phyloP scores from a whole-genome alignment of 23 red algal genomes.

The Gracilaria vermiculophylla region DNA sequence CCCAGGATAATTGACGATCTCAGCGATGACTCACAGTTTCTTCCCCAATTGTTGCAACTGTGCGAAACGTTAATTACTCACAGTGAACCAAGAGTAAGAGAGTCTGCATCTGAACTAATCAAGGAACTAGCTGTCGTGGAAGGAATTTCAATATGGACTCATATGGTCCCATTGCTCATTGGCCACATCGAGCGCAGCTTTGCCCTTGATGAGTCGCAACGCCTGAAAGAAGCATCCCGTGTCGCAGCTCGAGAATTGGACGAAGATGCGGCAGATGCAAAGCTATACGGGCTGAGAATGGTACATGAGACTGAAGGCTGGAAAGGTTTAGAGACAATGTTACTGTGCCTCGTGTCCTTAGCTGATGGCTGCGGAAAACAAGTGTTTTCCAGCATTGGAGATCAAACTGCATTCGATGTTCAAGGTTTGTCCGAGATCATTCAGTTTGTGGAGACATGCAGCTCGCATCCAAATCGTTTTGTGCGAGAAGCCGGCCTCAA shows the following conservation, averaged over 20 bases:
- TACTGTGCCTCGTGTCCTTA: constrained; percentile 41
- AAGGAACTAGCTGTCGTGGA: background rate
- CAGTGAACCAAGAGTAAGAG: constrained; percentile 47
- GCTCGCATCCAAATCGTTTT: constrained; percentile 88
- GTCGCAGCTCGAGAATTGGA: constrained; percentile 44
- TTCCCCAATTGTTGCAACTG: background rate
- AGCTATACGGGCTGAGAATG: constrained; percentile 46
- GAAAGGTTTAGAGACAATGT: constrained; percentile 70
- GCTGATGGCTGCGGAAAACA: constrained; percentile 49
- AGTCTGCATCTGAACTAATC: constrained; percentile 19
- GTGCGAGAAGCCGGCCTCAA: constrained; percentile 80
- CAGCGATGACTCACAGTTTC: background rate
- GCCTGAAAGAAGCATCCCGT: constrained; percentile 55
- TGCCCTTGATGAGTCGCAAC: constrained; percentile 51
- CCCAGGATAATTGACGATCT: too few species aligned
- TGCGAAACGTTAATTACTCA: constrained; percentile 21
- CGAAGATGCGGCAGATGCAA: constrained; percentile 24
- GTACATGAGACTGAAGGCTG: constrained; percentile 89
- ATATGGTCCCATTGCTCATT: constrained; percentile 1
- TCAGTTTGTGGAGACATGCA: constrained; percentile 17
- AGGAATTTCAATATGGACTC: constrained; percentile 35
- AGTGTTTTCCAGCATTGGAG: constrained; percentile 15
- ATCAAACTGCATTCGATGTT: constrained; percentile 23
- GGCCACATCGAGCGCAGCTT: constrained; percentile 25
- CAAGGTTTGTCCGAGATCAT: background rate